phyloP scores from a whole-genome alignment of 306 rosid species.

The Bauhinia variegata region DNA sequence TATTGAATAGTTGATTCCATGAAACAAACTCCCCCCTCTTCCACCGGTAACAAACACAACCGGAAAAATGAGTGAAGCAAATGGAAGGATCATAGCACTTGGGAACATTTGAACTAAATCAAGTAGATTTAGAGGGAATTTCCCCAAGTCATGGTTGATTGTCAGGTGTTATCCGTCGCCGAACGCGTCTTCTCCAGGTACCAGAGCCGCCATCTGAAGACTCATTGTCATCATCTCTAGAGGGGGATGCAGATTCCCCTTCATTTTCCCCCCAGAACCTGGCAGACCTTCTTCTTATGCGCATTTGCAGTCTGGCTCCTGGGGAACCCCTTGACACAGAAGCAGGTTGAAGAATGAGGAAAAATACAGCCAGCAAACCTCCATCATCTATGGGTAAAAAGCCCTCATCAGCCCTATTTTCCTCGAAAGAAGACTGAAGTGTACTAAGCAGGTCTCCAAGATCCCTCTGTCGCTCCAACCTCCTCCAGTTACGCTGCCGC shows the following conservation, averaged over 20 bases:
- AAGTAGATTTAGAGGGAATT: slow-evolving; percentile 30
- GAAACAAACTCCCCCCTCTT: too few species aligned
- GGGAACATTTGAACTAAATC: slow-evolving; percentile 40
- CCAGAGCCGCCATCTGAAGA: slow-evolving; percentile 85
- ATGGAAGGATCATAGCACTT: slow-evolving; percentile 32
- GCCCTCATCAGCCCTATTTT: slow-evolving; percentile 70
- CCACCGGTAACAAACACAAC: slow-evolving; percentile 40
- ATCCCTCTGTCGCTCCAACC: slow-evolving; percentile 95
- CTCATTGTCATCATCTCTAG: slow-evolving; percentile 77
- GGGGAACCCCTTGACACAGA: slow-evolving; percentile 68
- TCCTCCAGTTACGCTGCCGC: slow-evolving; percentile 89
- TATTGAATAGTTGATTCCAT: slow-evolving; percentile 30
- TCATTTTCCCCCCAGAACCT: slow-evolving; percentile 87
- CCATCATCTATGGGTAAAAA: slow-evolving; percentile 77
- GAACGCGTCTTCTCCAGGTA: slow-evolving; percentile 59
- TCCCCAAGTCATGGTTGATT: slow-evolving; percentile 53
- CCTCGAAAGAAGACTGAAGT: slow-evolving; percentile 84
- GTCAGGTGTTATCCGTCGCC: slow-evolving; percentile 72
- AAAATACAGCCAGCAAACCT: slow-evolving; percentile 81
- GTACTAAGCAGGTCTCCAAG: slow-evolving; percentile 91
- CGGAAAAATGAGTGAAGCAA: slow-evolving; percentile 10
- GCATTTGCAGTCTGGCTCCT: slow-evolving; percentile 73
- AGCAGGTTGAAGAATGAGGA: slow-evolving; percentile 83
- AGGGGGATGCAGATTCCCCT: slow-evolving; percentile 75
- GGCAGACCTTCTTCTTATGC: slow-evolving; percentile 75